Percentiles rank a stretch among this genome's conserved stretches.
Conservation (phyloP, 352 stramenopile species). For the Phytophthora citricola region DNA sequence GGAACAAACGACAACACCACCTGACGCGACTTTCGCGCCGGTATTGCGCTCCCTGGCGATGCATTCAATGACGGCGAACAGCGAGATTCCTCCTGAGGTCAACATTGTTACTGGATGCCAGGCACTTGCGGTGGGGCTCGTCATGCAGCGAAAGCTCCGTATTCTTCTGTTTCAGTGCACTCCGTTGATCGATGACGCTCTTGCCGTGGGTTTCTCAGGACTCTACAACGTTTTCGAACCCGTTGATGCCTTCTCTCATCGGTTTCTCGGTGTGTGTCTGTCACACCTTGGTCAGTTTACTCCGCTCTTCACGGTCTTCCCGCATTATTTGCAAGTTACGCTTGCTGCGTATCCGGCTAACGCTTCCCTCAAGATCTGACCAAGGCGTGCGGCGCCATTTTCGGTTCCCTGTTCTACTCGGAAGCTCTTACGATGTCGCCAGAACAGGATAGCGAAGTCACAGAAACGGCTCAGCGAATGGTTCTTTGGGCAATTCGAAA, state of each 20-base stretch:
- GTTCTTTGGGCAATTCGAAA: slow-evolving; percentile 62
- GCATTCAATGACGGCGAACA: slow-evolving; percentile 13
- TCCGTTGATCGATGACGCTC: slow-evolving; percentile 43
- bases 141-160: slow-evolving; percentile 63
- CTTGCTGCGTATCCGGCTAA: slow-evolving; percentile 50
- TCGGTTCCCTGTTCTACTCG: slow-evolving; percentile 61
- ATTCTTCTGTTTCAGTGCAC: slow-evolving; percentile 51
- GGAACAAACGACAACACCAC: slow-evolving; percentile 29
- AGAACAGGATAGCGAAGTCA: slow-evolving; percentile 7
- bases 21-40: slow-evolving; percentile 41
- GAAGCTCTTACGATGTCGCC: slow-evolving; percentile 21
- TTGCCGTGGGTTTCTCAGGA: slow-evolving; percentile 56
- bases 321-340: slow-evolving; percentile 61
- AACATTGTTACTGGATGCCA: slow-evolving; percentile 49
- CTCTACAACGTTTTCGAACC: slow-evolving; percentile 64
- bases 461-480: slow-evolving; percentile 40
- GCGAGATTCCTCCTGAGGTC: slow-evolving; percentile 33
- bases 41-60: slow-evolving; percentile 36
- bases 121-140: slow-evolving; percentile 46
- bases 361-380: slow-evolving; percentile 44
- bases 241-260: slow-evolving; percentile 55
- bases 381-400: slow-evolving; percentile 53
- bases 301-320: slow-evolving; percentile 56
- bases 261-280: slow-evolving; percentile 57
- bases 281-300: slow-evolving; percentile 54